Conservation (phyloP, 176 grass and related monocot species). For the Zizania latifolia region DNA sequence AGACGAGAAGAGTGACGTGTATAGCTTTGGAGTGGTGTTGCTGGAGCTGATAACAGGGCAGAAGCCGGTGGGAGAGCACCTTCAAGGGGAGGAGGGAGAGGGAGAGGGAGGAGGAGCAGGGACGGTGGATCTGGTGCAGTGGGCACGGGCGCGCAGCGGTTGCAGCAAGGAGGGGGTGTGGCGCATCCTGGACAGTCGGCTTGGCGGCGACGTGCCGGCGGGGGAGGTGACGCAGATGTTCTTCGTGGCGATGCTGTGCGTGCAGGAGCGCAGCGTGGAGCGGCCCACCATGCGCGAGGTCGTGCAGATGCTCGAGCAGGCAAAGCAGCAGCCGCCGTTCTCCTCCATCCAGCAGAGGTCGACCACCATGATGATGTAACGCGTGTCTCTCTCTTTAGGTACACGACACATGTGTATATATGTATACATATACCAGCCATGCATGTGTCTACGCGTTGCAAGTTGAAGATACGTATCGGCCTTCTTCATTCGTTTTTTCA, state of each 20-base stretch:
- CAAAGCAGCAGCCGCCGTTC: not conserved
- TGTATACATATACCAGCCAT: too few species aligned
- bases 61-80: slow-evolving; percentile 52
- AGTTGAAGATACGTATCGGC: too few species aligned
- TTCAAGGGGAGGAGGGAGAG: slow-evolving; percentile 24
- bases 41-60: slow-evolving; percentile 53
- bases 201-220: slow-evolving; percentile 44
- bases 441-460: too few species aligned
- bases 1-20: slow-evolving; percentile 74
- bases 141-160: slow-evolving; percentile 36
- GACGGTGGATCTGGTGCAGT: slow-evolving; percentile 65
- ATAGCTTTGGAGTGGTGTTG: slow-evolving; percentile 62
- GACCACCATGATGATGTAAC: not conserved
- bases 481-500: too few species aligned
- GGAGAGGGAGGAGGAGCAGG: not conserved
- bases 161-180: slow-evolving; percentile 17
- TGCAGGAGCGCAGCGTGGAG: slow-evolving; percentile 76
- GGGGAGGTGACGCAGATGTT: slow-evolving; percentile 57
- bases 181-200: slow-evolving; percentile 51
- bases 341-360: not conserved
- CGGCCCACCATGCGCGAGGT: slow-evolving; percentile 83
- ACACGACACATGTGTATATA: too few species aligned
- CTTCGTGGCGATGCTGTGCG: slow-evolving; percentile 69
- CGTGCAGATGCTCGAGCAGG: slow-evolving; percentile 79
- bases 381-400: too few species aligned